Percentiles rank a stretch among this genome's conserved stretches.
phyloP scores from a whole-genome alignment of 2,329 filamentous ascomycete genomes.

The Colletotrichum higginsianum region DNA sequence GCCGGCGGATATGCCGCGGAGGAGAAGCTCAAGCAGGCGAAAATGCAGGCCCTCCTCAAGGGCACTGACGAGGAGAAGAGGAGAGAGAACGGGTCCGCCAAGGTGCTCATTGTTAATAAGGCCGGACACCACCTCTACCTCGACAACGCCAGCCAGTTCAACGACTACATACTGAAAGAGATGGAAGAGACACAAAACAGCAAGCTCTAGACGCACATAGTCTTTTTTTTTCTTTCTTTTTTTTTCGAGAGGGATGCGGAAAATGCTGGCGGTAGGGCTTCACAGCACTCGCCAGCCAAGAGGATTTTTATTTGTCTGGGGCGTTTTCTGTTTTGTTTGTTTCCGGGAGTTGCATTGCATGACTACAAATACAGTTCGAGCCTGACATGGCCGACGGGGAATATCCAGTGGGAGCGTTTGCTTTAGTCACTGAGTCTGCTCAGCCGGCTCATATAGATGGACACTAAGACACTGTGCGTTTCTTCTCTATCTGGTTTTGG shows the following conservation, averaged over 20 bases:
- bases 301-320: background rate
- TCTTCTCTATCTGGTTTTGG: background rate
- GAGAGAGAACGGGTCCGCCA: constrained; percentile 83
- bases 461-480: background rate
- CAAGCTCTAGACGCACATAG: constrained; percentile 15
- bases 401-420: constrained; percentile 42
- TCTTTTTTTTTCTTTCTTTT: too few relatives aligned
- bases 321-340: constrained; percentile 17
- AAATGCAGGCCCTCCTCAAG: constrained; percentile 69
- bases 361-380: constrained; percentile 35
- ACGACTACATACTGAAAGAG: constrained; percentile 66
- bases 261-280: background rate
- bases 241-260: background rate
- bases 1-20: constrained; percentile 85
- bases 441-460: constrained; percentile 18
- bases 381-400: constrained; percentile 34
- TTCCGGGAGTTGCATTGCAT: constrained; percentile 28
- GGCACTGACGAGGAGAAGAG: constrained; percentile 78
- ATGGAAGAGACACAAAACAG: constrained; percentile 62
- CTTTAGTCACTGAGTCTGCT: constrained; percentile 28
- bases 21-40: constrained; percentile 82
- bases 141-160: constrained; percentile 73
- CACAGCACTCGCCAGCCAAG: background rate
- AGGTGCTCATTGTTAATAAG: constrained; percentile 81
- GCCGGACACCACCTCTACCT: constrained; percentile 74